Evolutionary conservation across 345 rosid species (phyloP).

Genomic region (Rhodomyrtus tomentosa): DNA sequence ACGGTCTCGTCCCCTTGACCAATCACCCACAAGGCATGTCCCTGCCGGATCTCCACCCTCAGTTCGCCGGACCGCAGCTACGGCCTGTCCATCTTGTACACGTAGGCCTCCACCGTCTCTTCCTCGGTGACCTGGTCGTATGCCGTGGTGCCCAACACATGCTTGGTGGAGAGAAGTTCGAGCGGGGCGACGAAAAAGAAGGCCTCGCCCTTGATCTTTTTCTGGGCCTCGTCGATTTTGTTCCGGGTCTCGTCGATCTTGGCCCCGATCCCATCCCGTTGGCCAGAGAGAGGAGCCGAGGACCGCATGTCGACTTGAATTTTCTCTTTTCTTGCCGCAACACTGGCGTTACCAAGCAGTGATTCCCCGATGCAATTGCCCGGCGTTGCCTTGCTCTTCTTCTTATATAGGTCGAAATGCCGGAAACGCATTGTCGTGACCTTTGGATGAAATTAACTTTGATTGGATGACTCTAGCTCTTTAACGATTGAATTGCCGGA

Average conservation of each 20-base stretch:
- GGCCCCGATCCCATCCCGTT: background rate
- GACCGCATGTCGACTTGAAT: background rate
- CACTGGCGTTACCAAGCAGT: background rate
- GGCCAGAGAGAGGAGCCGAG: background rate
- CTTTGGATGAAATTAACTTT: background rate
- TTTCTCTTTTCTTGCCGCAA: background rate
- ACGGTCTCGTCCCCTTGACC: too few relatives aligned
- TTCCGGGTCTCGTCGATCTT: background rate
- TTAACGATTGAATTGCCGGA: too few relatives aligned
- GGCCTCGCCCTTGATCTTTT: background rate
- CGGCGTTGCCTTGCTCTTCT: background rate
- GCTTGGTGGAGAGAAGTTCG: background rate
- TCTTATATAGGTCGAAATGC: background rate
- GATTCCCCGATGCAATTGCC: background rate
- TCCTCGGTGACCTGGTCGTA: too few relatives aligned
- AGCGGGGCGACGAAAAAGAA: fast-evolving
- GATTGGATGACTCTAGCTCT: background rate
- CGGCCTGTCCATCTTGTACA: too few relatives aligned
- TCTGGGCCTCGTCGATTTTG: background rate
- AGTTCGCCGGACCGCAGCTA: too few relatives aligned
- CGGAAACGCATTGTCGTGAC: background rate
- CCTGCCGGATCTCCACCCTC: too few relatives aligned
- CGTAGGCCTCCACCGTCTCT: too few relatives aligned
- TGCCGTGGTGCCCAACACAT: too few relatives aligned
- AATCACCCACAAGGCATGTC: too few relatives aligned